Evolutionary conservation across 1,284 basidiomycete species (phyloP), one percentile per base, ranked within the genome.

Genomic region (Leucoagaricus sp.): DNA sequence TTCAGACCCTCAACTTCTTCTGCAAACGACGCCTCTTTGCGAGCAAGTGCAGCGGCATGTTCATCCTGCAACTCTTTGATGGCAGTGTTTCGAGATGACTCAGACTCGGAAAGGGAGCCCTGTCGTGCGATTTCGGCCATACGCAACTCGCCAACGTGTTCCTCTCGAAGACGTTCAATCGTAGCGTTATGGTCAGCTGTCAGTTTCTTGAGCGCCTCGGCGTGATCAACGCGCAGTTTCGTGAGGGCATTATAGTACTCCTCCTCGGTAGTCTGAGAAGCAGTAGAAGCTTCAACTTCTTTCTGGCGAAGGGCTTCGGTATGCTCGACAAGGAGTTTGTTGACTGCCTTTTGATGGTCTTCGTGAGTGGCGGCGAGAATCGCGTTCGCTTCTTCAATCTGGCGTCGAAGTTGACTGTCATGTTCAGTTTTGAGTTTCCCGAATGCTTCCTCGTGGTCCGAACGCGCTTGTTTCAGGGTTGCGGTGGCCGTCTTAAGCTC

Each of bases 161-260:
- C 87, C 61, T 87, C 85, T 56, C 81, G 82, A 57, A 91, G 72
- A 44, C 88, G 82, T 53, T 87, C 84, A 25, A 91, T 72, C 8
- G 76, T 75, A 1, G 81, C 82, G 34, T 79, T 74, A n/a, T 79
- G 73, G 57, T 93, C 87, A 4, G 77, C 75, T 1, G 78, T 73
- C 53, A 87, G 80, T 63, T 79, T 83, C 63, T 82, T 80, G 49
- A 91, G 68, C 21, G 79, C 75, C 56, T 84, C 82, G 2, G 83
- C 78, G 62, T 92, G 88, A 65, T 90, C 87, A 12, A 68, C 73
- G 29, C 87, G 84, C 40, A 91, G 79, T 64, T 86, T 89, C 17
- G 84, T 87, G 46, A 94, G 72, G 15, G 83, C 85, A 52, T 89
- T 84, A 66, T 91, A 91, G 65, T 90, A 91, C 63, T 92, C 86